phyloP scores from a whole-genome alignment of 306 rosid genomes.

The Cucumis sativus region DNA sequence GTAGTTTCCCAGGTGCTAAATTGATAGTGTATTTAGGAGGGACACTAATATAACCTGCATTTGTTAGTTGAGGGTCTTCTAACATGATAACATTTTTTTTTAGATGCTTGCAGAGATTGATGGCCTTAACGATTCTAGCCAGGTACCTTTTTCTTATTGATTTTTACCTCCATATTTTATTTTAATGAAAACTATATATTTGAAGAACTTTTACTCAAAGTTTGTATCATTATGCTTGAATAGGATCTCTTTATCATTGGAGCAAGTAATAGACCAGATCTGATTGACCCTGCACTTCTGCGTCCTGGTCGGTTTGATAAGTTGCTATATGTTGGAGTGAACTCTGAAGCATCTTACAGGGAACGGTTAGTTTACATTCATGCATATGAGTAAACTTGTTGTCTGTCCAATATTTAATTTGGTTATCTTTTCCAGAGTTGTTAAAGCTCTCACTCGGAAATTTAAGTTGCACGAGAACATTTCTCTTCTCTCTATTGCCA shows the following conservation, averaged over 20 bases:
- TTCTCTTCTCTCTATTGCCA: slow-evolving; percentile 64
- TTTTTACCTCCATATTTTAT: not conserved
- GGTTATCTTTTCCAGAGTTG: slow-evolving; percentile 37
- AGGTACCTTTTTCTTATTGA: slow-evolving; percentile 29
- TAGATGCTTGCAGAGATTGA: slow-evolving; percentile 99
- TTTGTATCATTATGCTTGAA: slow-evolving; percentile 11
- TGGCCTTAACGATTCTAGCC: slow-evolving; percentile 79
- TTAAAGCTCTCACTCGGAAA: slow-evolving; percentile 83
- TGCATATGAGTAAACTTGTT: not conserved
- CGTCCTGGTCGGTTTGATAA: slow-evolving; percentile 97
- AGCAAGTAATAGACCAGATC: slow-evolving; percentile 96
- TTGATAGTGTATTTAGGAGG: not conserved
- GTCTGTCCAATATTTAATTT: not conserved
- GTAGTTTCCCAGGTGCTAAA: slow-evolving; percentile 90
- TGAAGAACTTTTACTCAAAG: slow-evolving; percentile 12
- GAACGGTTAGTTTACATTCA: slow-evolving; percentile 37
- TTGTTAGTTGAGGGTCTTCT: slow-evolving; percentile 16
- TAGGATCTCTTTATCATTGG: slow-evolving; percentile 94
- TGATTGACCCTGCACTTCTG: slow-evolving; percentile 88
- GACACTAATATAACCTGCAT: not conserved
- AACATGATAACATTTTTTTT: slow-evolving; percentile 7
- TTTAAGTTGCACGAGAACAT: slow-evolving; percentile 65
- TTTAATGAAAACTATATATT: not conserved
- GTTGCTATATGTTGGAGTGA: slow-evolving; percentile 80
- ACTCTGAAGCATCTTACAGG: slow-evolving; percentile 76